These are phyloP conservation scores for Xylaria multiplex DNA, from an alignment of 2,329 filamentous ascomycete genomes.

Conservation along the genomic window DNA sequence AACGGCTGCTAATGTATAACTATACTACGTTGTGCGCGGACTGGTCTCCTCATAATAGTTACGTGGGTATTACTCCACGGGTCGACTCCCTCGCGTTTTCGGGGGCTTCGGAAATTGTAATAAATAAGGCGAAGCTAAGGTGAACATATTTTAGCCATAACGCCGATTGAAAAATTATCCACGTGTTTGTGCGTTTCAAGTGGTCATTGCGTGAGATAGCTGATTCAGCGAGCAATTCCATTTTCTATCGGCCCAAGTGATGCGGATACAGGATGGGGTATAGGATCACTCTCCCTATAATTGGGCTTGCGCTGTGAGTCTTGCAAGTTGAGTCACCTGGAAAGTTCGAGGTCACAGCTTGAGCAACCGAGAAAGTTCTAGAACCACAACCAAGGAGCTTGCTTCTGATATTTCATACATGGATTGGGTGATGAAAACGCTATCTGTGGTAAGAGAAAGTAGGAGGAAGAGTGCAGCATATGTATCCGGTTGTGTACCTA, in stretches of 20 bases:
- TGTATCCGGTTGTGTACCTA: neutral
- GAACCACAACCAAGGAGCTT: neutral
- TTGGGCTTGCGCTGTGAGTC: neutral
- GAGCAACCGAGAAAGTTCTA: neutral
- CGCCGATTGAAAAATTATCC: neutral
- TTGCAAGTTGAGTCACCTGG: neutral
- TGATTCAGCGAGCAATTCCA: neutral
- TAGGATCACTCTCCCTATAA: neutral
- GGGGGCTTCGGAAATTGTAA: slow-evolving; percentile 22
- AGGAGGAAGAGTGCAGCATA: neutral
- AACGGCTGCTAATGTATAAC: slow-evolving; percentile 25
- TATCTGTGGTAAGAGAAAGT: neutral
- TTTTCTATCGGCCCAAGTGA: neutral
- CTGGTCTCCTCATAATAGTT: slow-evolving; percentile 29
- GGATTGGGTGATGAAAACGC: neutral
- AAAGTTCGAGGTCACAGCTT: neutral
- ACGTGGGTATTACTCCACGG: slow-evolving; percentile 23
- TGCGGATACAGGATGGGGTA: neutral
- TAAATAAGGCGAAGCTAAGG: neutral
- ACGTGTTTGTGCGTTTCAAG: neutral
- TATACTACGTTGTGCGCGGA: slow-evolving; percentile 20
- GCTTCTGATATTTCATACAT: neutral
- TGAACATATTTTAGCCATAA: neutral
- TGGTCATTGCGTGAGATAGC: neutral
- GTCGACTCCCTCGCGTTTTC: slow-evolving; percentile 29